Evolutionary conservation across 495 filamentous ascomycete species (phyloP), one percentile per base, ranked within the genome.

Genomic region (Trichoderma asperelloides): DNA sequence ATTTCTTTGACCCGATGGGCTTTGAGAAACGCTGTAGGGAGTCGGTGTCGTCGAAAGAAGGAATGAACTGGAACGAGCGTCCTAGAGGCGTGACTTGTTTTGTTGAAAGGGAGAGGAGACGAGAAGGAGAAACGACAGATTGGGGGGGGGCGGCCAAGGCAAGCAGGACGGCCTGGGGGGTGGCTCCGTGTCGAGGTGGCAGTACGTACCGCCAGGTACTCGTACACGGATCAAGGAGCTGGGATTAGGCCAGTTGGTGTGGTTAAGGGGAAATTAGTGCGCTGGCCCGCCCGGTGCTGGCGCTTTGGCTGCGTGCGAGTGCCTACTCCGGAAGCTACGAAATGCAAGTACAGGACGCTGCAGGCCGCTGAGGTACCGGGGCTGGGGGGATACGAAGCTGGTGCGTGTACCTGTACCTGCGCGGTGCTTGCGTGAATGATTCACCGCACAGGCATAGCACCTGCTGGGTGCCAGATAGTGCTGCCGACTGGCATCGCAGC

Each of bases 21-120:
- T 60, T 60, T 30, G 55, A 60, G 55, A 60, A 30, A 60, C 25
- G 55, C 55, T 60, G 55, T 28, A 13, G 55, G 16, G 25, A 60
- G 25, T 30, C 55, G 55, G 55, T 60, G 25, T 60, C 55, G 55
- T 60, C 55, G 55, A 25, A 41, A 47, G 28, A 27, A 65, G 49
- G 41, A 41, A 47, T 23, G 64, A 41, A 65, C 64, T 65, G 64
- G 64, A 65, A 65, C 64, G 64, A 65, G 64, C 64, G 64, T 65
- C 39, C 27, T 65, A 41, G 49, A 49, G 64, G 64, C 39, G 64
- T 65, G 64, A 45, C 41, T 45, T 65, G 64, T 65, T 65, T 65
- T 65, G 64, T 65, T 65, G 64, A 49, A 65, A 65, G 64, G 41
- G 37, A 47, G 64, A 49, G 27, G 62, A 39, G 64, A 65, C 64